These are phyloP conservation scores for Aspergillus egyptiacus DNA, from an alignment of 495 filamentous ascomycete species.

Conservation along the genomic window DNA sequence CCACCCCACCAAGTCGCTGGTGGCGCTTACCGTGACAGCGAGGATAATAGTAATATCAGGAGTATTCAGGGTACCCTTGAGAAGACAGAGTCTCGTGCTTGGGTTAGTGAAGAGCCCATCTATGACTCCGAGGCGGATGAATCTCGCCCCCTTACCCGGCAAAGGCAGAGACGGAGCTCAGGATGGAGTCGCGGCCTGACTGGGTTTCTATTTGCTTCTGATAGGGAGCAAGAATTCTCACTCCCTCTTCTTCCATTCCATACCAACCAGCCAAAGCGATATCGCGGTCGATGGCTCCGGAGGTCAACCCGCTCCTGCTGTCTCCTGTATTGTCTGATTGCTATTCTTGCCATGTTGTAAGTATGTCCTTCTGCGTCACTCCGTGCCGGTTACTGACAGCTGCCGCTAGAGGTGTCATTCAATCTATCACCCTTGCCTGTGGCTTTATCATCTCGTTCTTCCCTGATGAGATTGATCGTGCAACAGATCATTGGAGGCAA, in stretches of 20 bases:
- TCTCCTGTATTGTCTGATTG: slow-evolving; percentile 16
- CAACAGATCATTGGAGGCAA: slow-evolving; percentile 42
- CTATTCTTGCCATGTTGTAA: slow-evolving; percentile 37
- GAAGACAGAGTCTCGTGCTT: not conserved
- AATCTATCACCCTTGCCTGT: slow-evolving; percentile 46
- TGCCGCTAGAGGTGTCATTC: slow-evolving; percentile 37
- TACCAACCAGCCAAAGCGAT: not conserved
- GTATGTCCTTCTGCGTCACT: not conserved
- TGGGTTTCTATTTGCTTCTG: slow-evolving; percentile 14
- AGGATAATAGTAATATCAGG: not conserved
- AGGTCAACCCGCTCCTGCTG: slow-evolving; percentile 15
- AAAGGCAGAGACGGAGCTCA: not conserved
- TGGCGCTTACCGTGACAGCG: not conserved
- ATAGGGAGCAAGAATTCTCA: slow-evolving; percentile 10
- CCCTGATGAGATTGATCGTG: slow-evolving; percentile 50
- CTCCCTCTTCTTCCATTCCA: slow-evolving; percentile 19
- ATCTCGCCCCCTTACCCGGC: not conserved
- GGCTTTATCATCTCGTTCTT: slow-evolving; percentile 49
- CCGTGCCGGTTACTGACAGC: not conserved
- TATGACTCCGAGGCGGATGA: not conserved
- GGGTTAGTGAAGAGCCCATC: not conserved
- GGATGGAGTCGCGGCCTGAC: slow-evolving; percentile 13
- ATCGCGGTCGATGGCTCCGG: slow-evolving; percentile 1
- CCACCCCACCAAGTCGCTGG: not conserved
- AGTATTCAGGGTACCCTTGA: not conserved